phyloP scores from a whole-genome alignment of 2,329 filamentous ascomycete species.

The Cladosporium austrohemisphaericum region DNA sequence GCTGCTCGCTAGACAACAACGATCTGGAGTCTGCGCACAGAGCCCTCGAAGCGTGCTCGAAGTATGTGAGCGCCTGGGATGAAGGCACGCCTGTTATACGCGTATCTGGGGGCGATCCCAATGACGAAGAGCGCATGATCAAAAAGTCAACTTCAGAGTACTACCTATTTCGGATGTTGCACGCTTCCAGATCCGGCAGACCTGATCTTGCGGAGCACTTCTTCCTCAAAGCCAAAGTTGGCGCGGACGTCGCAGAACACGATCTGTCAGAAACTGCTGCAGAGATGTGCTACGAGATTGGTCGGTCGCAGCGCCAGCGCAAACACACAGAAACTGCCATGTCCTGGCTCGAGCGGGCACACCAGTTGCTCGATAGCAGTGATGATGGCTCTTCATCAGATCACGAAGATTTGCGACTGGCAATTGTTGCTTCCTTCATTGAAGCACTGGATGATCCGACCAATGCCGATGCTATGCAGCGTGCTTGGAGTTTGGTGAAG shows the following conservation, averaged over 20 bases:
- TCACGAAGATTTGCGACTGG: constrained; percentile 61
- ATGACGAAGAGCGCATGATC: constrained; percentile 30
- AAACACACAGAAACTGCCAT: constrained; percentile 54
- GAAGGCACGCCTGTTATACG: constrained; percentile 24
- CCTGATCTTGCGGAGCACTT: constrained; percentile 76
- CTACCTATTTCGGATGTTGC: constrained; percentile 59
- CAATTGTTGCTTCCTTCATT: constrained; percentile 57
- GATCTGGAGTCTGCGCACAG: constrained; percentile 57
- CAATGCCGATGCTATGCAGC: constrained; percentile 43
- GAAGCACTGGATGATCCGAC: constrained; percentile 34
- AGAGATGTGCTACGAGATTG: constrained; percentile 69
- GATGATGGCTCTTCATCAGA: constrained; percentile 57
- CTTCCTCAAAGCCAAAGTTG: constrained; percentile 57
- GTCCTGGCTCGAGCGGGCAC: constrained; percentile 71
- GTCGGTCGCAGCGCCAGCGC: constrained; percentile 54
- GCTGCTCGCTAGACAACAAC: constrained; percentile 57
- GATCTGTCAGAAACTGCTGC: constrained; percentile 59
- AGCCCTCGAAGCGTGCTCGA: constrained; percentile 61
- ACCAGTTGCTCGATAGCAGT: constrained; percentile 55
- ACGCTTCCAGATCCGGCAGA: constrained; percentile 73
- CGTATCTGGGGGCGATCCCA: constrained; percentile 16
- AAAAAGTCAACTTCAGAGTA: constrained; percentile 57
- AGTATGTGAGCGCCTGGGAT: constrained; percentile 38
- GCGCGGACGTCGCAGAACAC: constrained; percentile 42
- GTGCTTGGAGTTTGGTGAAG: constrained; percentile 56